phyloP scores from a whole-genome alignment of 176 grass and related monocot genomes.

The Cenchrus fungigraminus region DNA sequence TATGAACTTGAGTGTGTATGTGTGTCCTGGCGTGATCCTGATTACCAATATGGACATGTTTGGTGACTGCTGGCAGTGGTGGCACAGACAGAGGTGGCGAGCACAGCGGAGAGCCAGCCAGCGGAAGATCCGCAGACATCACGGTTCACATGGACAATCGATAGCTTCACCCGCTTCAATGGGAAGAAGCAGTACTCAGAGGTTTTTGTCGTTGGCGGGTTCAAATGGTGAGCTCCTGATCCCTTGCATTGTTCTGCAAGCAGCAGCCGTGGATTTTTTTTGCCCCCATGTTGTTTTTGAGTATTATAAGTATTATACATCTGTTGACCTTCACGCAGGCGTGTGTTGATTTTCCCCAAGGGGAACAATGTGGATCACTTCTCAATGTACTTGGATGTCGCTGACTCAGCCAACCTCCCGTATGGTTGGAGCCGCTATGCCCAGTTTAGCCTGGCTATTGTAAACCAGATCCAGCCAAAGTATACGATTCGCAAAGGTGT shows the following conservation, averaged over 20 bases:
- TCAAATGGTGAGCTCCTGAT: conserved; percentile 71
- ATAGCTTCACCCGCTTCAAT: conserved; percentile 74
- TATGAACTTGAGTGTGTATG: not conserved
- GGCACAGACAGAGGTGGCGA: conserved; percentile 62
- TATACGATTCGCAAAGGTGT: conserved; percentile 82
- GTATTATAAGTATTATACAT: conserved; percentile 1
- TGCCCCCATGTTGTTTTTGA: not conserved
- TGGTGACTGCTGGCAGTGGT: conserved; percentile 48
- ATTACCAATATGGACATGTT: conserved; percentile 20
- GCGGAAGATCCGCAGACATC: conserved; percentile 69
- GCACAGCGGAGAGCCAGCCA: conserved; percentile 79
- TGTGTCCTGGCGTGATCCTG: conserved; percentile 17
- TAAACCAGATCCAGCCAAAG: conserved; percentile 84
- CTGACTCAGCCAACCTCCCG: conserved; percentile 70
- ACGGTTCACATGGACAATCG: conserved; percentile 84
- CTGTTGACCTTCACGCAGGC: conserved; percentile 49
- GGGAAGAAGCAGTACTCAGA: conserved; percentile 88
- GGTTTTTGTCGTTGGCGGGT: conserved; percentile 67
- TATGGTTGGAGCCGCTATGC: conserved; percentile 88
- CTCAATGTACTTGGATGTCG: conserved; percentile 93
- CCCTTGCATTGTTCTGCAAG: conserved; percentile 10
- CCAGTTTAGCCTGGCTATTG: conserved; percentile 84
- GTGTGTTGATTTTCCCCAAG: conserved; percentile 93
- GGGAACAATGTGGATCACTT: conserved; percentile 94
- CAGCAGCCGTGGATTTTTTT: not conserved